A percentile compares a stretch with the other conserved stretches of the same genome.
Evolutionary conservation across 1,139 yeast species (phyloP).

Genomic region (Debaryomyces fabryi): DNA sequence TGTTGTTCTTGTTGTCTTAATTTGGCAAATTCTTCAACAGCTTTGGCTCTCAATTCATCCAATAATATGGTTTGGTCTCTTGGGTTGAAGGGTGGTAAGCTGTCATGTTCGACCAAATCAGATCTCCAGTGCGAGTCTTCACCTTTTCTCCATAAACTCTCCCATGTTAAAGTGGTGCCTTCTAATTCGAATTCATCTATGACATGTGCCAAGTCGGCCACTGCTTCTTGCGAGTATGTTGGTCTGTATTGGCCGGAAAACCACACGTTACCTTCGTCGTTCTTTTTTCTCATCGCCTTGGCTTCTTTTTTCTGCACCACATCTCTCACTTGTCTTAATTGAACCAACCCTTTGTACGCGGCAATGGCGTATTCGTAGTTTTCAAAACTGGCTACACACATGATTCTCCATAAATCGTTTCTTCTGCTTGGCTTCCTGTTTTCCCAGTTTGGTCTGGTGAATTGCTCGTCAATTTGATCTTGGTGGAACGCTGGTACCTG

Average conservation of each 20-base stretch:
- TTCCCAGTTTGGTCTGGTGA: slow-evolving; percentile 84
- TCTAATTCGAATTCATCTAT: slow-evolving; percentile 60
- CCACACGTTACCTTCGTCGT: slow-evolving; percentile 83
- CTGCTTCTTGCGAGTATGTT: slow-evolving; percentile 87
- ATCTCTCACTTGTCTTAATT: slow-evolving; percentile 75
- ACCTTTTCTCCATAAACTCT: slow-evolving; percentile 84
- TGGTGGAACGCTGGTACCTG: slow-evolving; percentile 76
- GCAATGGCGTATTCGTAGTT: slow-evolving; percentile 68
- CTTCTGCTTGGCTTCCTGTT: slow-evolving; percentile 79
- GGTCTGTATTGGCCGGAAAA: slow-evolving; percentile 86
- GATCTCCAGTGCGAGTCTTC: slow-evolving; percentile 65
- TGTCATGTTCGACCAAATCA: slow-evolving; percentile 58
- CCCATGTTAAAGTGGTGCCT: slow-evolving; percentile 70
- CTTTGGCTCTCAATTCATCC: slow-evolving; percentile 55
- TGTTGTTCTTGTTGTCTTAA: slow-evolving; percentile 18
- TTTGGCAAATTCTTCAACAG: slow-evolving; percentile 37
- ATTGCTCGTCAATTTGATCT: slow-evolving; percentile 72
- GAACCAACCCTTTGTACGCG: slow-evolving; percentile 74
- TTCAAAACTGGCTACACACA: slow-evolving; percentile 80
- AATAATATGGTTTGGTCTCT: slow-evolving; percentile 66
- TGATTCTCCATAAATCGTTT: slow-evolving; percentile 86
- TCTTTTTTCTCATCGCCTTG: slow-evolving; percentile 67
- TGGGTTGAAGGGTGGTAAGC: slow-evolving; percentile 62
- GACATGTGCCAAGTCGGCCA: slow-evolving; percentile 79
- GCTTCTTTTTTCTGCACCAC: slow-evolving; percentile 60